Percentiles rank a stretch among this genome's conserved stretches.
phyloP scores from a whole-genome alignment of 2,329 filamentous ascomycete genomes.

The Tolypocladium tropicale region DNA sequence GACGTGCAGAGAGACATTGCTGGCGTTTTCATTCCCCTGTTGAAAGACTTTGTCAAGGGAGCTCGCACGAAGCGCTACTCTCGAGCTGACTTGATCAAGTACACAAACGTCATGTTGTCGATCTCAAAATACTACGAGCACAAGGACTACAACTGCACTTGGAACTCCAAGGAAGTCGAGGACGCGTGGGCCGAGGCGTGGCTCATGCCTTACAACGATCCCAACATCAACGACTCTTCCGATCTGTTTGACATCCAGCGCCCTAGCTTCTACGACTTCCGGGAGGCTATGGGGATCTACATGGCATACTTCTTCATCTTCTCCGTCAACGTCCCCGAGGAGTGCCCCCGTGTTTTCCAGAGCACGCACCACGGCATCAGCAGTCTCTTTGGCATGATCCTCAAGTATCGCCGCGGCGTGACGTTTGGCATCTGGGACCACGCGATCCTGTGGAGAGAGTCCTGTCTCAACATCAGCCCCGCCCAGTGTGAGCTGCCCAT shows the following conservation, averaged over 20 bases:
- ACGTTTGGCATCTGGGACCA: conserved; percentile 56
- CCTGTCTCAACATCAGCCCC: conserved; percentile 36
- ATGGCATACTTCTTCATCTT: conserved; percentile 43
- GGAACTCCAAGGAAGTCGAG: conserved; percentile 34
- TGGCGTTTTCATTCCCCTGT: conserved; percentile 41
- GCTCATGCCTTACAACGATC: conserved; percentile 33
- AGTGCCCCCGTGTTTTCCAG: conserved; percentile 50
- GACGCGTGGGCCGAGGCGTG: conserved; percentile 38
- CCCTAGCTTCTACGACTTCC: conserved; percentile 23
- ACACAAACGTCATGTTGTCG: conserved; percentile 36
- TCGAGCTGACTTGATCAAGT: conserved; percentile 31
- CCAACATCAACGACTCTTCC: conserved; percentile 20
- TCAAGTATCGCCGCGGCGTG: conserved; percentile 49
- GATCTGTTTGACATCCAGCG: conserved; percentile 22
- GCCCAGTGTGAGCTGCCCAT: conserved; percentile 37
- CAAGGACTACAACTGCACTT: conserved; percentile 38
- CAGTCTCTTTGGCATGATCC: conserved; percentile 50
- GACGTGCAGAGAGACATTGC: conserved; percentile 34
- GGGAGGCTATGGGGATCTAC: conserved; percentile 23
- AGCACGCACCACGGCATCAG: conserved; percentile 53
- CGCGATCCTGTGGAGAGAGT: conserved; percentile 51
- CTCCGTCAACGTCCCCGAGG: conserved; percentile 45
- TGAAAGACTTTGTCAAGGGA: conserved; percentile 38
- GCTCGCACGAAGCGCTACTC: conserved; percentile 33
- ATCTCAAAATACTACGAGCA: conserved; percentile 41